Percentiles rank a stretch among this genome's conserved stretches.
These are phyloP conservation scores for Omphalea diandra DNA, from an alignment of 441 rosid genomes.

Conservation along the genomic window DNA sequence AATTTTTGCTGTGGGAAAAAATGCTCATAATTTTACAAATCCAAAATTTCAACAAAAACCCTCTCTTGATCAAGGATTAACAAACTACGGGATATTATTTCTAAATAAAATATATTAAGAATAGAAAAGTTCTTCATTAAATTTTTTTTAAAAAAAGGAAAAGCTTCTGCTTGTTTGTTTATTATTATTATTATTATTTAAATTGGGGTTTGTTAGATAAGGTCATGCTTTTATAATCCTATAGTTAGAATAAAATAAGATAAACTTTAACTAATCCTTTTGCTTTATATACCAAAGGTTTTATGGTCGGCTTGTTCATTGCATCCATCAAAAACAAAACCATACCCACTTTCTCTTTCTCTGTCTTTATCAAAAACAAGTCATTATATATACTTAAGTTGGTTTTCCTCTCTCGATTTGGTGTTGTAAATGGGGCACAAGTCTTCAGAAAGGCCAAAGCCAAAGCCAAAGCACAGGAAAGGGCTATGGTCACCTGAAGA, in stretches of 20 bases:
- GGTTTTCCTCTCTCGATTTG: background rate
- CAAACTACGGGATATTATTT: too few species aligned
- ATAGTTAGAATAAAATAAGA: constrained; percentile 9
- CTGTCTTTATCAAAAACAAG: constrained; percentile 7
- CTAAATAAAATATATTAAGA: too few species aligned
- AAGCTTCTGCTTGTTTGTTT: background rate
- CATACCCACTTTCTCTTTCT: constrained; percentile 7
- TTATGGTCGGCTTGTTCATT: constrained; percentile 35
- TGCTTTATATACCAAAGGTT: constrained; percentile 29
- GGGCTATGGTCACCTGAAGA: constrained; percentile 97
- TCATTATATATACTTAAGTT: too few species aligned
- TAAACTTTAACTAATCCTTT: constrained; percentile 28
- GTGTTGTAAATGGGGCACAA: constrained; percentile 26
- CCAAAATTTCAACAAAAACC: too few species aligned
- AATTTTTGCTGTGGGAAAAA: too few species aligned
- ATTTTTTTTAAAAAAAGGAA: background rate
- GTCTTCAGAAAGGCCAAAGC: constrained; percentile 49
- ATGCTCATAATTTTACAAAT: too few species aligned
- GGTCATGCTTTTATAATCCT: background rate
- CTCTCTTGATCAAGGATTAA: too few species aligned
- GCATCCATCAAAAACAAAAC: constrained; percentile 18
- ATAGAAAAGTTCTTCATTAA: too few species aligned
- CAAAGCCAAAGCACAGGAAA: constrained; percentile 69
- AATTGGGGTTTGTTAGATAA: too few species aligned
- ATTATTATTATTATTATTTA: too few species aligned